Evolutionary conservation across 75 land plant genomes (phyloP).

Genomic region (Pseudotsuga menziesii): DNA sequence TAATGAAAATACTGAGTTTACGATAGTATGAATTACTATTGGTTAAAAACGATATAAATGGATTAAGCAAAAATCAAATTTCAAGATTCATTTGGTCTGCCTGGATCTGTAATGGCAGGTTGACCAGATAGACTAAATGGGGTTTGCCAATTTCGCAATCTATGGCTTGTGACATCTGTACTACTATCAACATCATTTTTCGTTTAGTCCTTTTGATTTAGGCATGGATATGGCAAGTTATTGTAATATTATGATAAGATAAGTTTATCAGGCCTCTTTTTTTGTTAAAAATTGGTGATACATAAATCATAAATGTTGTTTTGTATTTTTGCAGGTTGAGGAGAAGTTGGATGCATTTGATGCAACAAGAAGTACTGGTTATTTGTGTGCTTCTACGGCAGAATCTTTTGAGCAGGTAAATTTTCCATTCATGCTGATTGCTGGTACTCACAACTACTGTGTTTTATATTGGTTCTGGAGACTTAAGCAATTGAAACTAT

Average conservation of each 20-base stretch:
- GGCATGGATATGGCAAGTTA: not conserved
- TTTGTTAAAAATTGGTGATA: not conserved
- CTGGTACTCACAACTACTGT: too few relatives aligned
- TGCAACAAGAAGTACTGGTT: constrained; percentile 90
- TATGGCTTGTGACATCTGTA: not conserved
- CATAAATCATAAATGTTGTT: not conserved
- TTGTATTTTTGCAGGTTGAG: constrained; percentile 47
- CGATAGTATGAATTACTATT: not conserved
- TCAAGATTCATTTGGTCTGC: not conserved
- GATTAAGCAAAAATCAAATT: constrained; percentile 5
- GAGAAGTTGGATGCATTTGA: constrained; percentile 68
- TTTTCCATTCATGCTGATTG: too few relatives aligned
- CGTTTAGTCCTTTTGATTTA: not conserved
- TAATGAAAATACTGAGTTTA: constrained; percentile 7
- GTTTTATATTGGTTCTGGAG: too few relatives aligned
- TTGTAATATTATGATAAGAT: not conserved
- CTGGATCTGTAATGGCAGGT: not conserved
- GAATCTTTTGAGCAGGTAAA: constrained; percentile 77
- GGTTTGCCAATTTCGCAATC: not conserved
- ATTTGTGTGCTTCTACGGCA: constrained; percentile 88
- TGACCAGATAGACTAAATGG: not conserved
- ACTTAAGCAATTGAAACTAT: not conserved
- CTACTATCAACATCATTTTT: not conserved
- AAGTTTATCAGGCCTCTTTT: not conserved
- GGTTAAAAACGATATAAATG: not conserved